Evolutionary conservation across 208 protist genomes (phyloP), one percentile per base, ranked within the genome.

Genomic region (Wallacemonas sp.): DNA sequence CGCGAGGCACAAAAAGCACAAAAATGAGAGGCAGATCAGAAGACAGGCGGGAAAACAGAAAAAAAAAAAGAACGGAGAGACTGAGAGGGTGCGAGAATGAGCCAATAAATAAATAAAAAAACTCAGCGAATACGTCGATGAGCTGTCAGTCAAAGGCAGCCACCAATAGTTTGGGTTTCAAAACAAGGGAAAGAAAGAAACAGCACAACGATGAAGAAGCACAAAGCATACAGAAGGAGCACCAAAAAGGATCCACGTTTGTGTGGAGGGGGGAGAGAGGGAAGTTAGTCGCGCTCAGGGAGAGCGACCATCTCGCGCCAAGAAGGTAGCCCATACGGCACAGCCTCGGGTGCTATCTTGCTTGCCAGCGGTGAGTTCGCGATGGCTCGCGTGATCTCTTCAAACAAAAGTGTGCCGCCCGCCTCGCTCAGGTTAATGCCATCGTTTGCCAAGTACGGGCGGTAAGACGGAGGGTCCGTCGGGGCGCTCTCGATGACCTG

Each of bases 341-440:
- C 22, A 9, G 49, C 62, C 2, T 46, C 62, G 3, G 38, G 36
- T 26, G n/a, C 15, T 4, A 56, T 33, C 21, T 27, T 9, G 14
- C 22, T 24, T 5, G n/a, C 49, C 14, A 34, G 24, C 12, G 33
- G 17, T 27, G 21, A 14, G 34, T 5, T 9, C 14, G 28, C 17
- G 46, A 42, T 42, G 14, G 21, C 45, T 8, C 45, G 26, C 30
- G 28, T 27, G 33, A 44, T 41, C 27, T 47, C 30, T n/a, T 38
- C 62, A 56, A 75, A 80, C 41, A 80, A 15, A 2, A 74, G 9
- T 46, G n/a, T 27, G 33, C 62, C 69, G 27, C 68, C 79, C 0
- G 19, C 63, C 15, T 70, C 70, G 51, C 68, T 76, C 49, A 80
- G 66, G 49, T 84, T 71, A 3, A 80, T 53, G 22, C 72, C 79